These are phyloP conservation scores for Oldenlandia corymbosa DNA, from an alignment of 257 asterid species.

Conservation along the genomic window DNA sequence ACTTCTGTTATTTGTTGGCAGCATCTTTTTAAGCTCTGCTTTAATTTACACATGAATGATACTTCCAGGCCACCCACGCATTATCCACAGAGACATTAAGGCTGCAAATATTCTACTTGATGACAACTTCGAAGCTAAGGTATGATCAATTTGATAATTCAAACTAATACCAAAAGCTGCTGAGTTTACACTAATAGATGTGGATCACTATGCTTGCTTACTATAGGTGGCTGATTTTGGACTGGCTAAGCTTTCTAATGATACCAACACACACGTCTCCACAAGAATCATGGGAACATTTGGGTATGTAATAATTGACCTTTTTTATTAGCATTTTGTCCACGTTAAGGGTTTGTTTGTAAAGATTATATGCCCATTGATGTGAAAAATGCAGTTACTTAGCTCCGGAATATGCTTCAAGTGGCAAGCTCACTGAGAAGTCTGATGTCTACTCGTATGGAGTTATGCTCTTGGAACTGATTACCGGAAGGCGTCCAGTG, in stretches of 20 bases:
- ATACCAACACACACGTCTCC: slow-evolving; percentile 77
- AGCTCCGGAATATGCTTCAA: slow-evolving; percentile 95
- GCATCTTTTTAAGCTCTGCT: neutral
- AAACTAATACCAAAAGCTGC: no score
- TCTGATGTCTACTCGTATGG: slow-evolving; percentile 88
- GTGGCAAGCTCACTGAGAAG: slow-evolving; percentile 83
- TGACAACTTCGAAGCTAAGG: slow-evolving; percentile 69
- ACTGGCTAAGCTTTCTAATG: slow-evolving; percentile 75
- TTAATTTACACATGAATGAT: neutral
- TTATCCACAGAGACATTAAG: slow-evolving; percentile 85
- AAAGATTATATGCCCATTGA: no score
- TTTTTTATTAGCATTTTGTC: no score
- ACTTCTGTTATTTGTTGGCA: neutral
- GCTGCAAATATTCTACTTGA: slow-evolving; percentile 77
- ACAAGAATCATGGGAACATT: slow-evolving; percentile 97
- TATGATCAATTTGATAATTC: slow-evolving; percentile 8
- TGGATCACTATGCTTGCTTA: neutral
- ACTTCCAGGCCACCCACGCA: slow-evolving; percentile 80
- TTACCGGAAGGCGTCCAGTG: slow-evolving; percentile 70
- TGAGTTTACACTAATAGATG: neutral
- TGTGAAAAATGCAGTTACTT: slow-evolving; percentile 42
- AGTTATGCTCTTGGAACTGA: slow-evolving; percentile 69
- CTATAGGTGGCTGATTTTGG: slow-evolving; percentile 91
- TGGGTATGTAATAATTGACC: slow-evolving; percentile 41
- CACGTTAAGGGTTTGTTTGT: no score